These are phyloP conservation scores for Blastobotrys buckinghamii DNA, from an alignment of 1,139 yeast species.

Conservation along the genomic window DNA sequence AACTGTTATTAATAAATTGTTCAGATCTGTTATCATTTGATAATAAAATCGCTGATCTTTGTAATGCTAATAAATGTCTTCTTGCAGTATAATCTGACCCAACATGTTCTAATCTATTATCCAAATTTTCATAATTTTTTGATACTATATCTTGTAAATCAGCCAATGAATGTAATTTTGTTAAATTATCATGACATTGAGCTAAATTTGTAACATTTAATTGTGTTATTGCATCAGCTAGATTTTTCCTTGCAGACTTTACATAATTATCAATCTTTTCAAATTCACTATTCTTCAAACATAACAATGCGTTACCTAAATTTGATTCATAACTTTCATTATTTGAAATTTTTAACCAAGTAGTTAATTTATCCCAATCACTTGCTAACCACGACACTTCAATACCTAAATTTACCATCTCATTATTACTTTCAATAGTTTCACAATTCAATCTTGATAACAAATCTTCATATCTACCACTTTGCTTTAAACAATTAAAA, in stretches of 20 bases:
- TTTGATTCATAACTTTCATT: slow-evolving; percentile 49
- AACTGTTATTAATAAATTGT: slow-evolving; percentile 43
- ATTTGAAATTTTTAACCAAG: slow-evolving; percentile 43
- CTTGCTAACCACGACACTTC: slow-evolving; percentile 72
- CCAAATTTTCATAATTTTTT: slow-evolving; percentile 27
- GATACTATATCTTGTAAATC: slow-evolving; percentile 44
- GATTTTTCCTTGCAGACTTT: slow-evolving; percentile 46
- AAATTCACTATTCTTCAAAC: slow-evolving; percentile 36
- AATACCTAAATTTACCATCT: slow-evolving; percentile 45
- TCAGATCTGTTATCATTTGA: background rate
- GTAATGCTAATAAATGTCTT: slow-evolving; percentile 32
- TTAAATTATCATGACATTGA: slow-evolving; percentile 50
- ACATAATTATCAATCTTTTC: slow-evolving; percentile 38
- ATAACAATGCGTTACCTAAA: slow-evolving; percentile 55
- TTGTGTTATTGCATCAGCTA: slow-evolving; percentile 58
- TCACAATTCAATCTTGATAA: slow-evolving; percentile 27
- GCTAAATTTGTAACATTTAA: slow-evolving; percentile 58
- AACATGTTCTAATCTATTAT: slow-evolving; percentile 29
- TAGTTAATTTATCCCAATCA: slow-evolving; percentile 43
- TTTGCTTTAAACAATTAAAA: slow-evolving; percentile 50
- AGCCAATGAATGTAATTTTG: slow-evolving; percentile 63
- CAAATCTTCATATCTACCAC: slow-evolving; percentile 51
- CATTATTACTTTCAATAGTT: background rate
- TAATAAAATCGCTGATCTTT: slow-evolving; percentile 43
- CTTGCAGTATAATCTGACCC: slow-evolving; percentile 35